Conservation (phyloP, 1,284 basidiomycete species). For the Fomitopsis pinicola region DNA sequence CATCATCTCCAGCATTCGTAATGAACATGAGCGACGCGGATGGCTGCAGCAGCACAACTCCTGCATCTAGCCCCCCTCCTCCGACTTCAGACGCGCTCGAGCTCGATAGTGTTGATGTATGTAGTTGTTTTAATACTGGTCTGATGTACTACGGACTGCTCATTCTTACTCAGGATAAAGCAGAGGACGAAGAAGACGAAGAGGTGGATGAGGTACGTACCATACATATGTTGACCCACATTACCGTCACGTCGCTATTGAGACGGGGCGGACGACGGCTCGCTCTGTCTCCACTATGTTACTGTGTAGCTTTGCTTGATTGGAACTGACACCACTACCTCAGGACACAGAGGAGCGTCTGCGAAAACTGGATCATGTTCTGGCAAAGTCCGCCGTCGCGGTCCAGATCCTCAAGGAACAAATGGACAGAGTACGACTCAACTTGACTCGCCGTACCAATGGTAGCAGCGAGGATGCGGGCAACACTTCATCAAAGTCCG, state of each 20-base stretch:
- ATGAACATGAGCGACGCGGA: neutral
- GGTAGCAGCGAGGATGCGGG: conserved; percentile 12
- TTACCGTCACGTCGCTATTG: neutral
- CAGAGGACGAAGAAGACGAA: neutral
- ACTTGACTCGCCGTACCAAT: neutral
- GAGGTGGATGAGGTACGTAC: neutral
- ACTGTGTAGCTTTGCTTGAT: neutral
- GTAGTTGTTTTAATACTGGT: neutral
- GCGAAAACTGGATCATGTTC: conserved; percentile 48
- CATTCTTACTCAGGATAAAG: neutral
- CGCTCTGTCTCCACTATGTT: neutral
- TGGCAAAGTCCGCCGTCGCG: conserved; percentile 61
- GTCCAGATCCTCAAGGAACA: conserved; percentile 54
- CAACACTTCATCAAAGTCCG: conserved; percentile 9
- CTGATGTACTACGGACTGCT: neutral
- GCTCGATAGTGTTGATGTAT: neutral
- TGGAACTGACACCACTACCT: too few relatives aligned
- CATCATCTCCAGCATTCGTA: neutral
- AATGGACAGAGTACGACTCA: conserved; percentile 49
- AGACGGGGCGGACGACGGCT: neutral
- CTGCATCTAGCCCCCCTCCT: neutral
- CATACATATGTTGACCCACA: neutral
- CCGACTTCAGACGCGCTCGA: neutral
- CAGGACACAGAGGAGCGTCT: conserved; percentile 13
- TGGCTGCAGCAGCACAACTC: neutral